Evolutionary conservation across 768 basidiomycete species (phyloP), one percentile per base, ranked within the genome.

Genomic region (Lentinula raphanica): DNA sequence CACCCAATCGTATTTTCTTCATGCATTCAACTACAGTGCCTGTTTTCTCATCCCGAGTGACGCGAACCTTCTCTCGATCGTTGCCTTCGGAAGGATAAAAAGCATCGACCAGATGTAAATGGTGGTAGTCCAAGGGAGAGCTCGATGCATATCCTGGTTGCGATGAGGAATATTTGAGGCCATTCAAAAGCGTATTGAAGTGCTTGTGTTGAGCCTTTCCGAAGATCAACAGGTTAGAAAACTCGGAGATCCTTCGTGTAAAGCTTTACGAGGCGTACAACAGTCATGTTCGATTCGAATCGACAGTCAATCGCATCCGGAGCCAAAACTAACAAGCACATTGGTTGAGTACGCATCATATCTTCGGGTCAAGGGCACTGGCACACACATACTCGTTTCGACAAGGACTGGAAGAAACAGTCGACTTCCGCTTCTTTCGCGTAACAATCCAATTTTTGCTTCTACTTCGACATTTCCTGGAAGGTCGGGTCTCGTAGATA

Each of bases 231-330:
- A 45, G 51, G 55, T 56, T 51, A 63, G 58, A 64, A 63, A 58
- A 49, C 40, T 58, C 31, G 21, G 19, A 19, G 64, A 55, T 44
- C 28, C 54, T 32, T 45, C 45, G 39, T 58, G 13, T 23, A 60
- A 49, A 36, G 58, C 39, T 23, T 13, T 44, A 49, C 5, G 13
- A 48, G 49, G 57, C 58, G 27, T 68, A 96, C 92, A 62, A 79
- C 72, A 42, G 91, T 82, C 95, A 99, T 98, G 68, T 96, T 94
- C 60, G 92, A 90, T 69, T 94, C 90, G 70, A 98, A 98, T 12
- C 86, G 85, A 56, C 85, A 68, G 50, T 90, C 86, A 3, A 81
- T 60, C 32, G 68, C 73, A 53, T 87, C 82, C 8, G 88, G 85
- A 4, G 72, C 63, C 5, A 96, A 73, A 60, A 95, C 94, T 97